A percentile compares a stretch with the other conserved stretches of the same genome.
phyloP scores from a whole-genome alignment of 768 basidiomycete genomes.

The Hygrocybe punicea region DNA sequence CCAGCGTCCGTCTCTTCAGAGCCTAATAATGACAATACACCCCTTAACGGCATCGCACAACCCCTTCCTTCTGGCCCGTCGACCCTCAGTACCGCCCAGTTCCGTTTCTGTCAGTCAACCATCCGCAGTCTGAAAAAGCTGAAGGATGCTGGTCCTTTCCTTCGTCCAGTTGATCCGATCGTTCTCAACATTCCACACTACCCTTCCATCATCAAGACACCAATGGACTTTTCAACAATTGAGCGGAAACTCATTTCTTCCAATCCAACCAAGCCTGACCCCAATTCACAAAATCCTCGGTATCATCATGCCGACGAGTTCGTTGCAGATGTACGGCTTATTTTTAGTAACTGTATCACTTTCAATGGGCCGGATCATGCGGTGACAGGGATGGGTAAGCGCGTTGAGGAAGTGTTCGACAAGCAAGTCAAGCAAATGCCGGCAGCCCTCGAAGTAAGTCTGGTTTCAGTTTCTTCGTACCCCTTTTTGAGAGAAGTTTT shows the following conservation, averaged over 20 bases:
- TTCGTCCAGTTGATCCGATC: slow-evolving; percentile 84
- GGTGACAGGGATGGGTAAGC: slow-evolving; percentile 74
- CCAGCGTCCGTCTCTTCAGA: slow-evolving; percentile 49
- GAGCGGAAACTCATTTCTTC: slow-evolving; percentile 82
- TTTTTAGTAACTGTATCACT: slow-evolving; percentile 81
- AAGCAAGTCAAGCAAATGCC: slow-evolving; percentile 86
- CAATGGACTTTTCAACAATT: slow-evolving; percentile 93
- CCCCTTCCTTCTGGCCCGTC: slow-evolving; percentile 30
- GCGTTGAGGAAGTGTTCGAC: slow-evolving; percentile 81
- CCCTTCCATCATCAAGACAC: slow-evolving; percentile 75
- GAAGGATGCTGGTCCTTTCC: slow-evolving; percentile 79
- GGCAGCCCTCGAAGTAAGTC: slow-evolving; percentile 64
- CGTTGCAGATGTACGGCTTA: slow-evolving; percentile 75
- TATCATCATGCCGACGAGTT: slow-evolving; percentile 80
- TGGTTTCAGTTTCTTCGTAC: slow-evolving; percentile 6
- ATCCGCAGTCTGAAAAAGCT: slow-evolving; percentile 81
- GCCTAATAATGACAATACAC: slow-evolving; percentile 1
- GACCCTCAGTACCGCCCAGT: slow-evolving; percentile 65
- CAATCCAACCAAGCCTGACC: slow-evolving; percentile 74
- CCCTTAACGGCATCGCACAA: slow-evolving; percentile 5
- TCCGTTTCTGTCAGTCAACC: slow-evolving; percentile 73
- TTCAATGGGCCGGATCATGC: slow-evolving; percentile 94
- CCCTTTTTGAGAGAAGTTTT: slow-evolving; percentile 1
- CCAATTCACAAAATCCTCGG: slow-evolving; percentile 66
- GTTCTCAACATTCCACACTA: slow-evolving; percentile 87